Conservation (phyloP, 2,329 filamentous ascomycete genomes). For the Sclerotinia glacialis region DNA sequence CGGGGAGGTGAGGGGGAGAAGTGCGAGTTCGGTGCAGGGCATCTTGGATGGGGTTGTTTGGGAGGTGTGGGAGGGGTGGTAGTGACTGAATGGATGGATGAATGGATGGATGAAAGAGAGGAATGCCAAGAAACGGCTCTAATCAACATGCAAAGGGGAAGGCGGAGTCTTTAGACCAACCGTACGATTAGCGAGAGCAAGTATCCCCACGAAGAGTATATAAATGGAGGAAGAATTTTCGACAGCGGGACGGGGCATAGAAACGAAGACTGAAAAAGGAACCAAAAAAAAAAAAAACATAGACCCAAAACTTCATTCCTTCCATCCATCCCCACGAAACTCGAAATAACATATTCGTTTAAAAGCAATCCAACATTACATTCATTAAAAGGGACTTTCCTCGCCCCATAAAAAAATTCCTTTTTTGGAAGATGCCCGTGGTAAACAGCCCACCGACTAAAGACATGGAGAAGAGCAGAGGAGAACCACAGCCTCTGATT, state of each 20-base stretch:
- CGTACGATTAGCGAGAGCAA: not conserved
- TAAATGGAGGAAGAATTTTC: not conserved
- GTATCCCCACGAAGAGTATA: no score
- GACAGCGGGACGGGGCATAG: not conserved
- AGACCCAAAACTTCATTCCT: not conserved
- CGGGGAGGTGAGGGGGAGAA: constrained; percentile 11
- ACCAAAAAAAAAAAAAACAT: no score
- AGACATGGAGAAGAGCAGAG: not conserved
- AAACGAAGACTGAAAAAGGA: not conserved
- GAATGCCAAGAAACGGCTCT: no score
- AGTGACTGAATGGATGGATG: not conserved
- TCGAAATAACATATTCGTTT: no score
- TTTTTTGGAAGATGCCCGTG: not conserved
- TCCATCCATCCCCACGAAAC: not conserved
- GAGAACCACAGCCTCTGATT: not conserved
- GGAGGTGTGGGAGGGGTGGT: not conserved
- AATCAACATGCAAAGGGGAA: not conserved
- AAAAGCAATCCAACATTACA: not conserved
- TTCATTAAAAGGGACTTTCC: not conserved
- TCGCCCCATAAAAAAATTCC: not conserved
- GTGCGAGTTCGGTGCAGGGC: constrained; percentile 8
- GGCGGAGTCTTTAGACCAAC: not conserved
- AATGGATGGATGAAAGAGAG: not conserved
- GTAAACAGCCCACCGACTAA: not conserved
- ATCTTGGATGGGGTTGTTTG: not conserved